Conservation (phyloP, 495 filamentous ascomycete species). For the Aspergillus haitiensis region DNA sequence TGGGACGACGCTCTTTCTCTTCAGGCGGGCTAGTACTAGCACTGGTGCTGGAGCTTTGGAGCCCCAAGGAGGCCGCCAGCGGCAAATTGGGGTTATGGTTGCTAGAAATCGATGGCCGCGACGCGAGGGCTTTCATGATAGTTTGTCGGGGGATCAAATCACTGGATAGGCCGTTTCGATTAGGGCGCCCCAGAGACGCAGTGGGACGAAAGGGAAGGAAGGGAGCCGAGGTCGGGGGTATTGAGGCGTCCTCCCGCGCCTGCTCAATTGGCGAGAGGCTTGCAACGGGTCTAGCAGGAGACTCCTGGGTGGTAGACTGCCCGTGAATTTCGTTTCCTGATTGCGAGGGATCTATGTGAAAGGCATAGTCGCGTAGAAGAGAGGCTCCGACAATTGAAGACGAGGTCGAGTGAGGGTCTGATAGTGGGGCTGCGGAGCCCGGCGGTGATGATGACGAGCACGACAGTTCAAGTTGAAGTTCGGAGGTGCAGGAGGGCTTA, state of each 20-base stretch:
- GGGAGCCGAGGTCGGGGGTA: constrained; percentile 32
- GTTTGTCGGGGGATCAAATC: constrained; percentile 80
- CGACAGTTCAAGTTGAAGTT: constrained; percentile 8
- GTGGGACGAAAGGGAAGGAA: constrained; percentile 44
- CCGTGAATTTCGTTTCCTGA: constrained; percentile 36
- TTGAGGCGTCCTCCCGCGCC: constrained; percentile 35
- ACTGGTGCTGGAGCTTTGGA: constrained; percentile 33
- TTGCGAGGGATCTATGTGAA: constrained; percentile 43
- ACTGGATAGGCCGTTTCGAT: constrained; percentile 63
- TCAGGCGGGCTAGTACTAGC: constrained; percentile 35
- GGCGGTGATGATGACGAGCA: constrained; percentile 20
- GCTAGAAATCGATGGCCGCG: constrained; percentile 57
- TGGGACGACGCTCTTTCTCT: constrained; percentile 46
- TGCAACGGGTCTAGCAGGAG: constrained; percentile 16
- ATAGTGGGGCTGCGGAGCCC: constrained; percentile 23
- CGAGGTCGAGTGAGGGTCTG: constrained; percentile 19
- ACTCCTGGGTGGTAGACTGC: constrained; percentile 25
- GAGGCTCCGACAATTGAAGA: constrained; percentile 29
- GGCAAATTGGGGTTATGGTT: constrained; percentile 55
- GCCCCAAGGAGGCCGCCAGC: constrained; percentile 50
- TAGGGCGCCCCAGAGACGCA: constrained; percentile 47
- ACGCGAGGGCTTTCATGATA: constrained; percentile 84
- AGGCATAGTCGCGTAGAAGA: constrained; percentile 48
- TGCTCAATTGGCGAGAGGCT: constrained; percentile 26
- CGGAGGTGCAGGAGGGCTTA: constrained; percentile 16